These are phyloP conservation scores for Lolium rigidum DNA, from an alignment of 176 grass and related monocot genomes.

Conservation along the genomic window DNA sequence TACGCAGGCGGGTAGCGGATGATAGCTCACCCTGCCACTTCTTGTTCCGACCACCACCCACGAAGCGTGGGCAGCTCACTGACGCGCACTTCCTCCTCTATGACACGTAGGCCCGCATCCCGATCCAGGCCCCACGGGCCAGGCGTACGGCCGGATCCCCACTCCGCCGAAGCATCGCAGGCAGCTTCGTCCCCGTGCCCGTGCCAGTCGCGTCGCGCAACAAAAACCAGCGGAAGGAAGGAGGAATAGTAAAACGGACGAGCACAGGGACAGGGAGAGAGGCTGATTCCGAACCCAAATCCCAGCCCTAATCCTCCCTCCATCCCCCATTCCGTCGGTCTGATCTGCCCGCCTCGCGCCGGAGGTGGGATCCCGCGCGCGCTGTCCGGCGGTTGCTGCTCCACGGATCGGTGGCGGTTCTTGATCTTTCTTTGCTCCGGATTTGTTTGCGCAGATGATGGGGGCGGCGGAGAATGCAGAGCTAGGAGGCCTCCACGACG, in stretches of 20 bases:
- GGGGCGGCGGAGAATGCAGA: conserved; percentile 61
- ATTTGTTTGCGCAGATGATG: conserved; percentile 62
- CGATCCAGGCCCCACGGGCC: not conserved
- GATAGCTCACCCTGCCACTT: not conserved
- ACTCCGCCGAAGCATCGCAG: conserved; percentile 2
- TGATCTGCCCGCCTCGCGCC: not conserved
- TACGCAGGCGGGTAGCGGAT: not conserved
- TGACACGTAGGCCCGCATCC: not conserved
- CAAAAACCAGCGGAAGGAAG: not conserved
- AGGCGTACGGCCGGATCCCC: conserved; percentile 19
- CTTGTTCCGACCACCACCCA: not conserved
- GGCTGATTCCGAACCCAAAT: not conserved
- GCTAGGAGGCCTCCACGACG: conserved; percentile 57
- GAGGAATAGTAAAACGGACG: not conserved
- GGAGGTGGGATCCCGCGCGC: conserved; percentile 24
- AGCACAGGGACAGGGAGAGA: not conserved
- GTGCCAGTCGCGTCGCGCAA: conserved; percentile 22
- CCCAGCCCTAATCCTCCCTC: not conserved
- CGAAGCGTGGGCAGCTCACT: not conserved
- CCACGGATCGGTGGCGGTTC: conserved; percentile 6
- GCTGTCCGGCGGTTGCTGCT: not conserved
- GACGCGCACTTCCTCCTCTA: not conserved
- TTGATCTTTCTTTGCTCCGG: not conserved
- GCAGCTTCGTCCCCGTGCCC: conserved; percentile 10
- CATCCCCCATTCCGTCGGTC: not conserved